Evolutionary conservation across 257 asterid species (phyloP).

Genomic region (Eustoma russellianum): DNA sequence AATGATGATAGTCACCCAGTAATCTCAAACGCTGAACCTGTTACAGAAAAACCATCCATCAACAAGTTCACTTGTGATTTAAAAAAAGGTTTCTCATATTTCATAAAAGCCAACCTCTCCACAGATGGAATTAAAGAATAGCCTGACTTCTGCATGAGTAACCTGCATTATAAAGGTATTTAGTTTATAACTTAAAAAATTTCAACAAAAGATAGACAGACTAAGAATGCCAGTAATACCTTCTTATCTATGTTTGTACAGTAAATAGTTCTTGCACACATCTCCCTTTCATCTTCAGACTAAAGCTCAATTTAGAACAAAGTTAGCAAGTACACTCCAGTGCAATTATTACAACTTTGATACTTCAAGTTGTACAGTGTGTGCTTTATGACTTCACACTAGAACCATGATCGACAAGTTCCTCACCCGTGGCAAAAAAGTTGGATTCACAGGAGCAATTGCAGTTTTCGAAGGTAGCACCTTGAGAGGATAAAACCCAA

Average conservation of each 20-base stretch:
- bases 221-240: conserved; percentile 18
- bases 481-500: conserved; percentile 48
- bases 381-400: neutral
- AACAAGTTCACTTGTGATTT: too few species aligned
- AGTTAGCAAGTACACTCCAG: neutral
- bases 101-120: conserved; percentile 37
- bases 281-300: conserved; percentile 56
- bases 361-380: neutral
- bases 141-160: conserved; percentile 43
- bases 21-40: conserved; percentile 93
- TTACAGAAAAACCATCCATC: conserved; percentile 20
- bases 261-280: conserved; percentile 55
- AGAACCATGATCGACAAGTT: conserved; percentile 1
- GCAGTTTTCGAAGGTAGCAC: conserved; percentile 56
- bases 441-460: conserved; percentile 58
- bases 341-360: too few species aligned
- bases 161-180: conserved; percentile 18
- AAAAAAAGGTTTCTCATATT: neutral
- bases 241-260: conserved; percentile 53
- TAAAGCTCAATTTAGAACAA: conserved; percentile 6
- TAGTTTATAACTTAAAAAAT: conserved; percentile 3
- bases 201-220: too few species aligned
- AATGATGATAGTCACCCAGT: conserved; percentile 91
- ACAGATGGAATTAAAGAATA: conserved; percentile 41
- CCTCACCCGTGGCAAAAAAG: conserved; percentile 49